Evolutionary conservation across 2,329 filamentous ascomycete genomes (phyloP).

Genomic region (Colletotrichum echinochloae): DNA sequence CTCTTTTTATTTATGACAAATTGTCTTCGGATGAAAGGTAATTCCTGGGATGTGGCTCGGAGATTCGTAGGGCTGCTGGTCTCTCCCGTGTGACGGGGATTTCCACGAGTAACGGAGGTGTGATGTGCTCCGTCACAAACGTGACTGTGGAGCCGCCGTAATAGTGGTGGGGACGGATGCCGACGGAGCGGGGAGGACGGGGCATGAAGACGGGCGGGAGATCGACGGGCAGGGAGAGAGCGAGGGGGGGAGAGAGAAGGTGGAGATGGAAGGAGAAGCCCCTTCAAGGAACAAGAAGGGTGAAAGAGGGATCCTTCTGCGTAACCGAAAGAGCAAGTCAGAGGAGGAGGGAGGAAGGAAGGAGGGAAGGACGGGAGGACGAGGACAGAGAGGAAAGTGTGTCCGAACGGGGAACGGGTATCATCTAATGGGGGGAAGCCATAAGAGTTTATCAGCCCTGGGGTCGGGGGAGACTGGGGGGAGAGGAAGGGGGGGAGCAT

Average conservation of each 20-base stretch:
- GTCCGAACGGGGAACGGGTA: not conserved
- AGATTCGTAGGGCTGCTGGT: not conserved
- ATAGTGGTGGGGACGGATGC: too few relatives aligned
- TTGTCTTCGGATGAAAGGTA: not conserved
- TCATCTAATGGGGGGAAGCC: conserved; percentile 15
- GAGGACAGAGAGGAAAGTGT: not conserved
- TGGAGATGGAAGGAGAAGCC: not conserved
- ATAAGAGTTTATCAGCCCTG: conserved; percentile 18
- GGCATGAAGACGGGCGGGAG: not conserved
- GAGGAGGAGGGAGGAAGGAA: too few relatives aligned
- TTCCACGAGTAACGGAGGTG: not conserved
- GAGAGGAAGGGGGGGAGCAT: not conserved
- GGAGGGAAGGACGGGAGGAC: not conserved
- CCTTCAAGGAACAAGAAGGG: not conserved
- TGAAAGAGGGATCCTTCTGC: too few relatives aligned
- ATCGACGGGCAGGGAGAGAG: not conserved
- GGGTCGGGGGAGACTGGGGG: not conserved
- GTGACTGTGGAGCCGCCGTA: not conserved
- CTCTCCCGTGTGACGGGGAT: too few relatives aligned
- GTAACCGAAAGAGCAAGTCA: not conserved
- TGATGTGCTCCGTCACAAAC: not conserved
- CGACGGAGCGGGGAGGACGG: too few relatives aligned
- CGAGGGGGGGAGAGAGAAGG: too few relatives aligned
- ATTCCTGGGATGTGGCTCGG: not conserved
- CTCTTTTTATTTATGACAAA: too few relatives aligned